Conservation (phyloP, 2,329 filamentous ascomycete species). For the Fusarium sacchari region DNA sequence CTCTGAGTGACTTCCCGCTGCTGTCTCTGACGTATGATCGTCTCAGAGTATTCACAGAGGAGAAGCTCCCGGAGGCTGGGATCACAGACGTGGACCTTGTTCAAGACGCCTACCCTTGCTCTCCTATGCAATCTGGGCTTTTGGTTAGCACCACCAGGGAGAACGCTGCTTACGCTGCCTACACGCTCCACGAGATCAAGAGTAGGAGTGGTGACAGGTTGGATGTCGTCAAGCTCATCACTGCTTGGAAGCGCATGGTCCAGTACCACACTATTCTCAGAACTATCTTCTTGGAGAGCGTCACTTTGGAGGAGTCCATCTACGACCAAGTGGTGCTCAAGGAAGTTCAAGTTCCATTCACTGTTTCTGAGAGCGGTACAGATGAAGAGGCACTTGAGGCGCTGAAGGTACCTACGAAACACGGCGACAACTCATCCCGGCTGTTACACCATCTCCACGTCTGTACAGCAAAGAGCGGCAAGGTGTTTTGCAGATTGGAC, state of each 20-base stretch:
- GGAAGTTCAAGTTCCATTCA: slow-evolving; percentile 10
- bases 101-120: slow-evolving; percentile 51
- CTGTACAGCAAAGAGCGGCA: slow-evolving; percentile 34
- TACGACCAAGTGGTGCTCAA: slow-evolving; percentile 59
- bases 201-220: slow-evolving; percentile 30
- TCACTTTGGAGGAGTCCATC: slow-evolving; percentile 54
- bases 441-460: slow-evolving; percentile 29
- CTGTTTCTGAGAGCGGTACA: slow-evolving; percentile 9
- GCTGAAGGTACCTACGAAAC: slow-evolving; percentile 3
- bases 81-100: not conserved
- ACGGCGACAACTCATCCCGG: not conserved
- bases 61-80: slow-evolving; percentile 26
- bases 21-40: slow-evolving; percentile 32
- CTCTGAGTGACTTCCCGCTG: slow-evolving; percentile 32
- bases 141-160: slow-evolving; percentile 53
- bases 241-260: slow-evolving; percentile 53
- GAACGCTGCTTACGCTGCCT: slow-evolving; percentile 48
- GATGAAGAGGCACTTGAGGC: slow-evolving; percentile 18
- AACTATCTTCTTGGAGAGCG: slow-evolving; percentile 60
- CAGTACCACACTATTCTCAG: slow-evolving; percentile 55
- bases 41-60: slow-evolving; percentile 9
- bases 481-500: slow-evolving; percentile 37
- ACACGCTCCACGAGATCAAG: slow-evolving; percentile 46
- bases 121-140: slow-evolving; percentile 51
- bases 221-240: slow-evolving; percentile 22